Evolutionary conservation across 805 yeast genomes (phyloP), one percentile per base, ranked within the genome.

Genomic region (Metahyphopichia silvanorum): DNA sequence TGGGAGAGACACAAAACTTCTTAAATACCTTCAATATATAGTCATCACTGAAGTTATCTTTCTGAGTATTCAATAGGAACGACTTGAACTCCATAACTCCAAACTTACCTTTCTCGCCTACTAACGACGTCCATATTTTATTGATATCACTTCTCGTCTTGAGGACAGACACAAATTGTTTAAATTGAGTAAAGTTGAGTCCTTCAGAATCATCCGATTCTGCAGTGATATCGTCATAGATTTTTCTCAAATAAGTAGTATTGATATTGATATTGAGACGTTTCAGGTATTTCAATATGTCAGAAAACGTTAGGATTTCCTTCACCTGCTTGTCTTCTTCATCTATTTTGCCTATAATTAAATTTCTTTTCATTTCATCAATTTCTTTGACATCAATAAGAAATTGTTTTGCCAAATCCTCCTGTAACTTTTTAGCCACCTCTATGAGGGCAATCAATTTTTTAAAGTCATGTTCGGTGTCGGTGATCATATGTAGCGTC

Each of bases 401-500:
- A 44, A 82, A 79, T 40, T 71, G 69, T 23, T 72, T 78, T 30
- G 81, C 79, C 1, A 86, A 78, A 23, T 77, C 72, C 1, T 82
- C 74, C 10, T 85, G 55, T 25, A 84, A 76, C 35, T 73, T 67
- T 74, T 78, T 76, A 29, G 86, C 53, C 34, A 76, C 83, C 30
- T 74, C 69, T 33, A 89, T 68, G 32, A 77, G 73, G 22, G 63
- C 60, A 2, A 76, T 74, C 10, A 88, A 57, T 23, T 74, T 70
- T 27, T 68, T 67, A 12, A 84, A 54, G 20, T 86, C 77, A 20
- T 64, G 80, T 49, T 51, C 86, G 66, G 43, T 71, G 39, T 45
- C 83, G 1, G 95, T 88, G 6, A 89, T 77, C 11, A 88, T 57
- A 57, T 91, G 96, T 33, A 93, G 55, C 0, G 89, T 84, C 46